Base-by-base conservation (phyloP, 2,329 filamentous ascomycete species). In the Sclerotinia trifoliorum region DNA sequence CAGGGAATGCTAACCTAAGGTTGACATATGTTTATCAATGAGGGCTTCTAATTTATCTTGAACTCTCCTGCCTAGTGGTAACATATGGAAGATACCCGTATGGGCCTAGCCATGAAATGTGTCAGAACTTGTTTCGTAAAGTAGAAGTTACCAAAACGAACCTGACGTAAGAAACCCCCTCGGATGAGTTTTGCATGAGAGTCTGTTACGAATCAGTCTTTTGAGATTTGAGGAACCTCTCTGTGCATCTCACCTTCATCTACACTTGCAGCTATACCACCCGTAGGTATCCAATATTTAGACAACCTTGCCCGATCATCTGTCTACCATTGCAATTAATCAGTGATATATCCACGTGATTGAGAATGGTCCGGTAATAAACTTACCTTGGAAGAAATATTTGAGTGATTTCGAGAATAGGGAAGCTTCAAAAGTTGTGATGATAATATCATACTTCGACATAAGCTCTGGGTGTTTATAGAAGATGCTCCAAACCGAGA, bases 51-150 rank as follows among this genome's bases (percentile, higher is more conserved):
- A 82, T 78, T 98, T 99, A 64, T 93, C 86, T 75, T 97, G 93
- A 0, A 98, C 92, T 39, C 93, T 86, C 42, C 93, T 83, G 0
- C 95, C 95, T 0, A 99, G 81, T 0, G 95, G 95, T 1, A 99
- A 84, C 76, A 97, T 84, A 76, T 99, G 95, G 75, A 97, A 99
- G 48, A 98, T 88, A 39, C 95, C 95, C 10, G 94, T 88, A 77
- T 97, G 91, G 26, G 93, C 89, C 88, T 93, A 73, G 70, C 32
- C n/a, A 32, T 42, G n/a, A 26, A 49, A 44, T 35, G 29, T 65
- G 39, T 56, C 29, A 56, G 24, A 48, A 13, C 44, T 58, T 44
- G 51, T 44, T 52, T 29, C 32, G 51, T 42, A 21, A 63, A 32
- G 46, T 19, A 7, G 51, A n/a, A 19, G 13, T 2, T 24, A 62